Evolutionary conservation across 495 filamentous ascomycete genomes (phyloP).

Genomic region (Amphirosellinia nigrospora): DNA sequence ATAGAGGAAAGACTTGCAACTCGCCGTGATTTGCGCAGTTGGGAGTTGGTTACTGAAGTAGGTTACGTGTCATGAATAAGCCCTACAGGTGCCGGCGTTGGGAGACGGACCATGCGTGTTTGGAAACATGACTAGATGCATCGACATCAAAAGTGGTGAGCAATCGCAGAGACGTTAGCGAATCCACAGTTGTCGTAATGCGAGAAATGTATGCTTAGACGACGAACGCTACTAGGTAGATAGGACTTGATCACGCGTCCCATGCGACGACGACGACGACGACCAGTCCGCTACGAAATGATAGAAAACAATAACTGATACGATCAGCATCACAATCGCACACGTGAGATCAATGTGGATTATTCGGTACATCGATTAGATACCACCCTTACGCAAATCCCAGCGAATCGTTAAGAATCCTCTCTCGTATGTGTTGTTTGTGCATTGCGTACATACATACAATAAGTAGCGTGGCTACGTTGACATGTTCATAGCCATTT

Average conservation of each 20-base stretch:
- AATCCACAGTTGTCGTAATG: background rate
- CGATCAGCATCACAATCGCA: background rate
- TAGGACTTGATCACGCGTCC: background rate
- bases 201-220: slow-evolving; percentile 4
- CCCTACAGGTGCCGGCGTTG: slow-evolving; percentile 12
- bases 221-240: background rate
- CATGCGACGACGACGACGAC: background rate
- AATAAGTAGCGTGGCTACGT: background rate
- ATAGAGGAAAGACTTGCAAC: background rate
- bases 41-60: background rate
- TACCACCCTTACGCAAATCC: background rate
- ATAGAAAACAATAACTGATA: background rate
- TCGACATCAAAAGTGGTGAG: slow-evolving; percentile 2
- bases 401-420: background rate
- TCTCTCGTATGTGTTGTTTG: background rate
- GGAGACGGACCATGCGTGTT: background rate
- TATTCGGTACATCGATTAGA: background rate
- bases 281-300: background rate
- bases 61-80: background rate
- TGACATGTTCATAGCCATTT: background rate
- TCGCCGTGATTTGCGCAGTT: background rate
- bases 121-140: background rate
- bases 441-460: background rate
- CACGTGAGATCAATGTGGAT: background rate
- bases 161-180: background rate